Base-by-base conservation (phyloP, 768 basidiomycete genomes). In the Mycena sanguinolenta region DNA sequence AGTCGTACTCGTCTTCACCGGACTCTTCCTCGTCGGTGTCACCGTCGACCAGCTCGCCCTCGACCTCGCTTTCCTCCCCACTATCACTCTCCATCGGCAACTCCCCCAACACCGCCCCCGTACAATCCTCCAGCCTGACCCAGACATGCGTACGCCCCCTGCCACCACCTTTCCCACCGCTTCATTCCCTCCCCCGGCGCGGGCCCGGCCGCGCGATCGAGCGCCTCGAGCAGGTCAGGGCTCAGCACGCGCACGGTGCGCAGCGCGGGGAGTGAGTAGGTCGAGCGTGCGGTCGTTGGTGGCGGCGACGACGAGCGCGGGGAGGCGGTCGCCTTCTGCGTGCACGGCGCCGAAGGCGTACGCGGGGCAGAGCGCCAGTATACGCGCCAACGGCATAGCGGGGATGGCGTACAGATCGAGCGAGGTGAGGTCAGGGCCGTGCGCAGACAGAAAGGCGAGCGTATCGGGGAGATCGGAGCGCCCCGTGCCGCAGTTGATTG, bases 151-250 rank as follows among this genome's bases (percentile, higher is more conserved):
- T 70, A 70, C 88, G 91, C 73, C 79, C n/a, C 82, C 17, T 83
- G 83, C 87, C 89, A 92, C 93, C 93, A 94, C 55, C 84, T 80
- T 72, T 90, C 89, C 89, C 92, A 94, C 34, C 93, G 81, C 67
- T 86, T 83, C 76, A 84, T 82, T 2, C 84, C 85, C 1, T 82
- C 85, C 77, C 77, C 17, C 78, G 82, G 68, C 77, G 71, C 82
- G 62, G 76, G 92, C 78, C 75, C 93, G 79, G 82, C 87, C 59
- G 74, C 86, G 19, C 81, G 78, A 58, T 93, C 90, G 63, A 95
- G 79, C 57, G 89, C 89, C 28, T 80, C 78, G 58, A 94, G 75
- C 78, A 94, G 78, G 17, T 79, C 81, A 32, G 86, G 78, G 67
- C 85, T 91, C 68, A 95, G 75, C 19, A 88, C 86, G 30, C 93